Percentiles rank a stretch among this genome's conserved stretches.
phyloP scores from a whole-genome alignment of 108 stramenopile species.

The Fragilariopsis cylindrus region DNA sequence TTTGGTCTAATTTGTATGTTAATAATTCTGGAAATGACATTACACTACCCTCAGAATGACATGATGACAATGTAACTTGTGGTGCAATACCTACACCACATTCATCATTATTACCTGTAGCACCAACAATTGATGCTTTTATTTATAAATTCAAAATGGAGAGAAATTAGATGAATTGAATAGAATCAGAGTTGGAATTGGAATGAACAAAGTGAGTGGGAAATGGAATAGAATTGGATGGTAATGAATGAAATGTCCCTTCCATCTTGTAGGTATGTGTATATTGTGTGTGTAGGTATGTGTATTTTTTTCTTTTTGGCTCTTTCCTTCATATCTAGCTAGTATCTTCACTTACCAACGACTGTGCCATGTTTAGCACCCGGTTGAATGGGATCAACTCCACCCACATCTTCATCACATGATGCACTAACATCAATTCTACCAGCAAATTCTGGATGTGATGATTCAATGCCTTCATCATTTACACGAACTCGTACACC shows the following conservation, averaged over 20 bases:
- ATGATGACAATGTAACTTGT: conserved; percentile 24
- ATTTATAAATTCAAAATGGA: not conserved
- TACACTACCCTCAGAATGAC: not conserved
- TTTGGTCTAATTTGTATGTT: conserved; percentile 17
- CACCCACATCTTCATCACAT: conserved; percentile 7
- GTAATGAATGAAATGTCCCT: not conserved
- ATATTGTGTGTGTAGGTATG: not conserved
- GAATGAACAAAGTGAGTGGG: not conserved
- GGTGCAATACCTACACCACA: conserved; percentile 45
- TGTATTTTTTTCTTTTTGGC: not conserved
- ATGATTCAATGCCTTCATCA: conserved; percentile 33
- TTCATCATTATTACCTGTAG: conserved; percentile 20
- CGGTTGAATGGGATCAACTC: not conserved
- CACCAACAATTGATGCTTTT: conserved; percentile 23
- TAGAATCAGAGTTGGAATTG: not conserved
- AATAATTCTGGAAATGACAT: not conserved
- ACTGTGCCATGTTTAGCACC: not conserved
- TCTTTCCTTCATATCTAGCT: not conserved
- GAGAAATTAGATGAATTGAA: not conserved
- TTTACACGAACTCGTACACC: conserved; percentile 39
- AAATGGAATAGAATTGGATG: conserved; percentile 2
- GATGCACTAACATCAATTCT: conserved; percentile 33
- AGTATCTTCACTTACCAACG: not conserved
- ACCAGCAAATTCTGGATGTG: conserved; percentile 22
- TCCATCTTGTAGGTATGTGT: not conserved